Evolutionary conservation across 768 basidiomycete species (phyloP).

Genomic region (Mycena epipterygia): DNA sequence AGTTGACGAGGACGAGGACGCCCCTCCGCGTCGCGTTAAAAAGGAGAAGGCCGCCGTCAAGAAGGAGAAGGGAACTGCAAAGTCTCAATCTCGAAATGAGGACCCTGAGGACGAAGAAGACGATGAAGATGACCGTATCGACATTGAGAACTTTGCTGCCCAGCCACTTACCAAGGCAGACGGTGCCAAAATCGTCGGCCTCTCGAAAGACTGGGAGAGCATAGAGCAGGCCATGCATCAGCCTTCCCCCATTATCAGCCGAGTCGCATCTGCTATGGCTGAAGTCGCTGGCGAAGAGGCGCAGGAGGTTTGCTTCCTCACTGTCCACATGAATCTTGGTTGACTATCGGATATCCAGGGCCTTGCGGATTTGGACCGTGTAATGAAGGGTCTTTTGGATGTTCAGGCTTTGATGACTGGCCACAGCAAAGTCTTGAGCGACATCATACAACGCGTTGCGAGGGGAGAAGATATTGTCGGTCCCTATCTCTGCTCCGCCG

Average conservation of each 20-base stretch:
- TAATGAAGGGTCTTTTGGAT: constrained; percentile 81
- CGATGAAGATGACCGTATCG: constrained; percentile 67
- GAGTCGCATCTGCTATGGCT: constrained; percentile 71
- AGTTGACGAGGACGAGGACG: constrained; percentile 59
- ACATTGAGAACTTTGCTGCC: constrained; percentile 72
- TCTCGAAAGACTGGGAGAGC: constrained; percentile 73
- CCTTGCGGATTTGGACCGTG: constrained; percentile 69
- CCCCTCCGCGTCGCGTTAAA: constrained; percentile 52
- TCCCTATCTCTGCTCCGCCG: constrained; percentile 20
- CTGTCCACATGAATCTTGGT: background rate
- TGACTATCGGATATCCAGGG: constrained; percentile 53
- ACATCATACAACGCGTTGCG: constrained; percentile 68
- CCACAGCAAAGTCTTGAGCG: constrained; percentile 67
- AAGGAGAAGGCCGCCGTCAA: constrained; percentile 49
- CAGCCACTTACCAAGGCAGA: constrained; percentile 75
- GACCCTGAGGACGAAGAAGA: constrained; percentile 51
- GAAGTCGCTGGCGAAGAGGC: constrained; percentile 70
- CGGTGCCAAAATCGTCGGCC: constrained; percentile 64
- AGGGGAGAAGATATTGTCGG: constrained; percentile 74
- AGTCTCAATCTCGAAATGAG: constrained; percentile 28
- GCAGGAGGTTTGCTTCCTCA: constrained; percentile 58
- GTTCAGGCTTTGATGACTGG: constrained; percentile 70
- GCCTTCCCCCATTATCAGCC: constrained; percentile 60
- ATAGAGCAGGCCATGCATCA: constrained; percentile 64
- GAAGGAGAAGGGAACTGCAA: constrained; percentile 45